Percentiles rank a stretch among this genome's conserved stretches.
Conservation (phyloP, 306 rosid genomes). For the Senna tora region DNA sequence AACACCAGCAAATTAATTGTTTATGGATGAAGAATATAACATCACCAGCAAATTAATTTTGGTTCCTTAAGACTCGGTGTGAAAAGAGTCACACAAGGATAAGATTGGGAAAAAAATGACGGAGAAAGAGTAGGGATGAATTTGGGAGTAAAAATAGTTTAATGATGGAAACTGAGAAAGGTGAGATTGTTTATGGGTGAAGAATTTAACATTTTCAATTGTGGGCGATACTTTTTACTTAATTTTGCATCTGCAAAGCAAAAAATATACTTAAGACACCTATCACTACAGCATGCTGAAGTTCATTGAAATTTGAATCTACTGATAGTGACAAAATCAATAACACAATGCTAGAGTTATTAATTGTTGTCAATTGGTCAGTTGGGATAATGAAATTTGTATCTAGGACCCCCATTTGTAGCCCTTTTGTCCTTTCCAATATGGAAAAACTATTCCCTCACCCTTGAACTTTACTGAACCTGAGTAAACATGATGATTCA, state of each 20-base stretch:
- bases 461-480: neutral
- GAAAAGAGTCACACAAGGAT: too few relatives aligned
- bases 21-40: too few relatives aligned
- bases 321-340: neutral
- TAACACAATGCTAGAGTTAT: too few relatives aligned
- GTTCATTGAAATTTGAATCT: neutral
- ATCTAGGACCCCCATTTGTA: neutral
- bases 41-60: neutral
- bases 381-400: neutral
- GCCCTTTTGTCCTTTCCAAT: neutral
- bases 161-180: neutral
- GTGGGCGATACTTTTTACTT: too few relatives aligned
- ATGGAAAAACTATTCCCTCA: neutral
- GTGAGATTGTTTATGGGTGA: neutral
- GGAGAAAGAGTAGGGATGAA: neutral
- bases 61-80: too few relatives aligned
- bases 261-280: neutral
- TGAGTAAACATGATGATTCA: too few relatives aligned
- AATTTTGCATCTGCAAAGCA: neutral
- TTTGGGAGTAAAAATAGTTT: neutral
- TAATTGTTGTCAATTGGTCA: too few relatives aligned
- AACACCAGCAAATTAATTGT: neutral
- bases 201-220: neutral
- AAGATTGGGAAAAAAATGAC: neutral
- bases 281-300: neutral